These are phyloP conservation scores for Boletus huronensis DNA, from an alignment of 768 basidiomycete species.

Conservation along the genomic window DNA sequence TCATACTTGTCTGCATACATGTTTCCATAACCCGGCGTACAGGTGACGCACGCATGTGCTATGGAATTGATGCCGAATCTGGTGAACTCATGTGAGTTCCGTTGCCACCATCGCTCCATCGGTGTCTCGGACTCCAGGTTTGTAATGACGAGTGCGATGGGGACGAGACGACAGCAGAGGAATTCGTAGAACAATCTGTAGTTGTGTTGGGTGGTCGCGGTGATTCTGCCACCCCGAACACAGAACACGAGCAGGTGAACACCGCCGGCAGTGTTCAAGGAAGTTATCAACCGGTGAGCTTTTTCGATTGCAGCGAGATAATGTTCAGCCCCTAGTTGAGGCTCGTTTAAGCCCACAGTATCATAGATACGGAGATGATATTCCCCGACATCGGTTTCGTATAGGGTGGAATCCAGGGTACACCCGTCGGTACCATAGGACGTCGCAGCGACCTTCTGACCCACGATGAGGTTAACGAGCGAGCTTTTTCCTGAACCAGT, in stretches of 20 bases:
- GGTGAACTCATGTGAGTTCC: constrained; percentile 25
- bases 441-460: constrained; percentile 26
- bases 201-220: constrained; percentile 33
- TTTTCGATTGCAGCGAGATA: constrained; percentile 28
- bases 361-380: constrained; percentile 27
- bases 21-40: constrained; percentile 30
- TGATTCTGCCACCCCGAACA: constrained; percentile 37
- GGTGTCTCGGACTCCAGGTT: constrained; percentile 35
- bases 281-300: constrained; percentile 31
- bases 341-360: constrained; percentile 32
- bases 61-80: constrained; percentile 19
- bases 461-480: constrained; percentile 41
- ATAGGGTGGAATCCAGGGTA: constrained; percentile 32
- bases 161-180: constrained; percentile 37
- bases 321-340: constrained; percentile 21
- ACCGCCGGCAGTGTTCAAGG: constrained; percentile 28
- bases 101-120: constrained; percentile 36
- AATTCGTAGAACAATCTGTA: constrained; percentile 38
- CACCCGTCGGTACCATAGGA: constrained; percentile 35
- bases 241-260: constrained; percentile 39
- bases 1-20: constrained; percentile 35
- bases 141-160: constrained; percentile 39
- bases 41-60: constrained; percentile 32
- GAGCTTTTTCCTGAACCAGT: constrained; percentile 41
- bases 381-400: constrained; percentile 16